Evolutionary conservation across 2,329 filamentous ascomycete genomes (phyloP), one percentile per base, ranked within the genome.

Genomic region (Monosporascus sp.): DNA sequence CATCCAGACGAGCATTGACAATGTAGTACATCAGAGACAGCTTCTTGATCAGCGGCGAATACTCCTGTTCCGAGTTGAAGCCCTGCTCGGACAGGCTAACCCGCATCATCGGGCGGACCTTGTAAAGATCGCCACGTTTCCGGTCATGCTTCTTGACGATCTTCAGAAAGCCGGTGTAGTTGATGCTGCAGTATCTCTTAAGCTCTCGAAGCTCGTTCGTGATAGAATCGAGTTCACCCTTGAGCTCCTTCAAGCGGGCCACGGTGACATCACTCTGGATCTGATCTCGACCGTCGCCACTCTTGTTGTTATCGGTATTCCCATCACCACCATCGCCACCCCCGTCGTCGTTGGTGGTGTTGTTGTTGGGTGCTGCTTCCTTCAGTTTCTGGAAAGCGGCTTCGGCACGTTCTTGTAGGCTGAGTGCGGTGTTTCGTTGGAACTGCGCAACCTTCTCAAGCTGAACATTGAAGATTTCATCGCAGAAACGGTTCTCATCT

Each of bases 111-210:
- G 94, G 92, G 24, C 91, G 85, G 61, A 97, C 88, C 69, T 87
- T 90, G 77, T 97, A 97, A 51, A 85, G 82, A 60, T 85, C 81
- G 52, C 92, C 92, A 61, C 93, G 83, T 75, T 93, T 95, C 61
- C 94, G 89, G 73, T 99, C 94, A 73, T 99, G 94, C 76, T 99
- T 99, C 84, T 99, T 99, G 53, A 91, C 91, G 48, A 96, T 96
- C 79, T 99, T 99, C 68, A 97, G 82, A 73, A 97, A 96, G 48
- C 91, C 94, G 6, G 94, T 96, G 73, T 97, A 99, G 76, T 99
- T 99, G 76, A 97, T 87, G 59, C 87, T 89, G 72, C 91, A 94
- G 75, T 94, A 99, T 71, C 90, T 94, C 74, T 96, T 94, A 62
- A 99, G 81, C 76, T 96, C 90, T 69, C 88, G 93, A 66, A 95